phyloP scores from a whole-genome alignment of 2,329 filamentous ascomycete species.

The Sphaerulina musiva region DNA sequence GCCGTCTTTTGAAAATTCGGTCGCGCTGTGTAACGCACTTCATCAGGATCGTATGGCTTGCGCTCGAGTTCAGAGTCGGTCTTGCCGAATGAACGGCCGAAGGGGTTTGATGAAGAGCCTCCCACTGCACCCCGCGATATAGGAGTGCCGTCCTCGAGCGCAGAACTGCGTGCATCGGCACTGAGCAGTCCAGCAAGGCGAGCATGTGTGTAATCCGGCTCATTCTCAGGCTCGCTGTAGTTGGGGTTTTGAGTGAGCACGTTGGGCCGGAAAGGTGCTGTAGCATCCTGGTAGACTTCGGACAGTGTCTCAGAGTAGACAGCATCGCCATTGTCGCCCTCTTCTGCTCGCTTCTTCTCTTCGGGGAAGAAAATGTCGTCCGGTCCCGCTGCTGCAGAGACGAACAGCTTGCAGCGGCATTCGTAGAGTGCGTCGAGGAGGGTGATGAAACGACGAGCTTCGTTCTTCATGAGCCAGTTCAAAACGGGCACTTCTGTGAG shows the following conservation, averaged over 20 bases:
- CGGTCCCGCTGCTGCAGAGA: constrained; percentile 60
- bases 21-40: constrained; percentile 24
- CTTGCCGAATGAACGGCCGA: constrained; percentile 30
- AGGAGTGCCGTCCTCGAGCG: constrained; percentile 39
- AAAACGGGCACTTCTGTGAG: constrained; percentile 64
- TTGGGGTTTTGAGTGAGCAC: constrained; percentile 55
- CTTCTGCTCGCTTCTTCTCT: constrained; percentile 18
- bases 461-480: constrained; percentile 65
- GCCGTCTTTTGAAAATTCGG: constrained; percentile 61
- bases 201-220: constrained; percentile 35
- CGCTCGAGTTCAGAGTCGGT: constrained; percentile 32
- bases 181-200: constrained; percentile 35
- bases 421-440: constrained; percentile 76
- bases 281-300: constrained; percentile 72
- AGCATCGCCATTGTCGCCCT: constrained; percentile 40
- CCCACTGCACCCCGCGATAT: constrained; percentile 19
- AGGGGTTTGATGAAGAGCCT: constrained; percentile 31
- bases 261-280: constrained; percentile 72
- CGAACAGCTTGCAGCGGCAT: constrained; percentile 67
- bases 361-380: constrained; percentile 76
- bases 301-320: constrained; percentile 60
- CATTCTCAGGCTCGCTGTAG: constrained; percentile 31
- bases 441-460: constrained; percentile 63
- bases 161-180: constrained; percentile 39
- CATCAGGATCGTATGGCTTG: constrained; percentile 32